Conservation (phyloP, 306 rosid species). For the Quercus suber region DNA sequence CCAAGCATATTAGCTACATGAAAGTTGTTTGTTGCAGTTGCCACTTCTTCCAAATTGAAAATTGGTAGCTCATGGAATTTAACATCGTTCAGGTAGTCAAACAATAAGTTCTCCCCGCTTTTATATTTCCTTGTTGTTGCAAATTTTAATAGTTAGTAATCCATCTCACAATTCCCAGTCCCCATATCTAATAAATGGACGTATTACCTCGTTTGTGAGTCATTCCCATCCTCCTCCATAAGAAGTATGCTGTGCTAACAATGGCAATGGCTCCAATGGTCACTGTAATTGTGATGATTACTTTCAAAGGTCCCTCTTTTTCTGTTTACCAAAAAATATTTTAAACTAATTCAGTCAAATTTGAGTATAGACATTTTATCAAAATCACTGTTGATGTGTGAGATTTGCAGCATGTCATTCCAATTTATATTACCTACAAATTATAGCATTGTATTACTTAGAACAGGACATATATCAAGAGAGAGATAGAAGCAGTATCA, state of each 20-base stretch:
- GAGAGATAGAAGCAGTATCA: no score
- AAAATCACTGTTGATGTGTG: no score
- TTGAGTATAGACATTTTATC: no score
- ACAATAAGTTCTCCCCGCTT: not conserved
- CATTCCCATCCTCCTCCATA: not conserved
- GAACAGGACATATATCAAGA: no score
- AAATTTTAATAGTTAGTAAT: not conserved
- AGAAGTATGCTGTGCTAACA: not conserved
- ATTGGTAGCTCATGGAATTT: not conserved
- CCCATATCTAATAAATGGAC: no score
- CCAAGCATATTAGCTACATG: not conserved
- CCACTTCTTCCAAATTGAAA: not conserved
- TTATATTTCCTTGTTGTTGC: not conserved
- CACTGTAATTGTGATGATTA: not conserved
- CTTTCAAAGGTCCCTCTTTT: not conserved
- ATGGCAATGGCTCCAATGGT: not conserved
- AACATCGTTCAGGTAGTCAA: not conserved
- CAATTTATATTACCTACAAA: no score
- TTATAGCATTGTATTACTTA: no score
- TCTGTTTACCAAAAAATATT: not conserved
- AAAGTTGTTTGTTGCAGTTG: conserved; percentile 8
- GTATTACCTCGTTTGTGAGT: not conserved
- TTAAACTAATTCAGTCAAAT: not conserved
- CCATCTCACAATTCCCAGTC: not conserved
- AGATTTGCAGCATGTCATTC: no score